Evolutionary conservation across 306 rosid genomes (phyloP).

Genomic region (Lotus japonicus): DNA sequence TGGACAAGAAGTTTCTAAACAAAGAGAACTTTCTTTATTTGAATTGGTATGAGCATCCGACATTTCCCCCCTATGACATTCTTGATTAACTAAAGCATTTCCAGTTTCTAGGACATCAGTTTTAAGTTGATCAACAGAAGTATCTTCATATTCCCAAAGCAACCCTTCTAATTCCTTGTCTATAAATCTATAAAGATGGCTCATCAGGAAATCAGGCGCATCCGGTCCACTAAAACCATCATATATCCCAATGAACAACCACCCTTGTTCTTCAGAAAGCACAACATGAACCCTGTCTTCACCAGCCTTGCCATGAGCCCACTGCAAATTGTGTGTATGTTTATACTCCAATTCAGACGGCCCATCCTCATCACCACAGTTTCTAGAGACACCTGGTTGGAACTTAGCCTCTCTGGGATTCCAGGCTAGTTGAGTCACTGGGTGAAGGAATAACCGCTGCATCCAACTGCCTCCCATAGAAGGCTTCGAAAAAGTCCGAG

Average conservation of each 20-base stretch:
- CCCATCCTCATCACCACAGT: constrained; percentile 35
- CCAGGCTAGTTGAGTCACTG: constrained; percentile 53
- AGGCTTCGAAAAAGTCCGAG: constrained; percentile 51
- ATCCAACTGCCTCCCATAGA: constrained; percentile 50
- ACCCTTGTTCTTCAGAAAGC: constrained; percentile 71
- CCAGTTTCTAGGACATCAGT: constrained; percentile 18
- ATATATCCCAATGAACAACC: constrained; percentile 70
- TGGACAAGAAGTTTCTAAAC: constrained; percentile 22
- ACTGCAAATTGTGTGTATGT: constrained; percentile 52
- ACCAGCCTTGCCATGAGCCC: constrained; percentile 81
- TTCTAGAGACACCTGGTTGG: constrained; percentile 36
- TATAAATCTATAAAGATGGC: constrained; percentile 52
- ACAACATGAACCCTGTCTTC: constrained; percentile 71
- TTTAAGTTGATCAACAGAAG: constrained; percentile 24
- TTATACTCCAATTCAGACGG: constrained; percentile 41
- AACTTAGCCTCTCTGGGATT: constrained; percentile 48
- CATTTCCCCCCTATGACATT: constrained; percentile 23
- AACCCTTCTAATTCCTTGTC: constrained; percentile 63
- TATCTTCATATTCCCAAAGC: constrained; percentile 61
- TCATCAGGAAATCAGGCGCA: constrained; percentile 69
- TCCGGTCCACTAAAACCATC: constrained; percentile 76
- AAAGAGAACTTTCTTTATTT: constrained; percentile 21
- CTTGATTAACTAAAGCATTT: constrained; percentile 17
- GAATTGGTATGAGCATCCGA: constrained; percentile 24
- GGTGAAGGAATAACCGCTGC: constrained; percentile 51